Evolutionary conservation across 1,284 basidiomycete genomes (phyloP), one percentile per base, ranked within the genome.

Genomic region (Inonotus obliquus): DNA sequence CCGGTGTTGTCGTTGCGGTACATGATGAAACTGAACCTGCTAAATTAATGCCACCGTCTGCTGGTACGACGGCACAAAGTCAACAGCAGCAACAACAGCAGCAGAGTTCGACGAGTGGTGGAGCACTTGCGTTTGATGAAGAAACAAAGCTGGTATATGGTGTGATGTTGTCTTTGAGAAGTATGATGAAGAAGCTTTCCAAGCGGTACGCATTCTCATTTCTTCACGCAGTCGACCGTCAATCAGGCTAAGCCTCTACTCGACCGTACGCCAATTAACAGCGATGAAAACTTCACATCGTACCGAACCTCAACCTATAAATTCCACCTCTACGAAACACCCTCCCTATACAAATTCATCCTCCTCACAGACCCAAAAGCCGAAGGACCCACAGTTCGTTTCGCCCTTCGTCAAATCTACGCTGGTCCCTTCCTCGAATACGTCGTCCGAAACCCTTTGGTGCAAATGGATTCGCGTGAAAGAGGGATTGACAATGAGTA

Each of bases 91-190:
- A 68, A 13, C 62, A 67, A 13, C 63, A 65, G 19, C 64, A 67
- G 0, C 62, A 68, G 14, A 63, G 65, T 21, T 64, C 67, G 39
- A 63, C 23, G 53, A 67, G 66, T 25, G 69, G 73, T 32, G 80
- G 81, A n/a, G 81, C 82, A 11, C 77, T 98, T 25, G 81, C 96
- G 4, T 98, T 99, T 67, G 96, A 99, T 71, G 96, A 99, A 75
- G 96, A 99, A 74, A 89, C 92, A 1, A 99, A 99, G 74, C 83
- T 99, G 59, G 95, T 99, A 0, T 99, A 98, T 71, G 97, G 97
- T 63, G 92, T 99, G 49, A 83, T 99, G 19, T 80, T 98, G 59
- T 96, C 94, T 6, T 73, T 99, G 66, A 78, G 94, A 59, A 96
- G 95, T 73, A 96, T 99, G 93, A 81, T 96, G 70, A 96, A 90